Evolutionary conservation across 768 basidiomycete genomes (phyloP).

Genomic region (Agaricus blazei): DNA sequence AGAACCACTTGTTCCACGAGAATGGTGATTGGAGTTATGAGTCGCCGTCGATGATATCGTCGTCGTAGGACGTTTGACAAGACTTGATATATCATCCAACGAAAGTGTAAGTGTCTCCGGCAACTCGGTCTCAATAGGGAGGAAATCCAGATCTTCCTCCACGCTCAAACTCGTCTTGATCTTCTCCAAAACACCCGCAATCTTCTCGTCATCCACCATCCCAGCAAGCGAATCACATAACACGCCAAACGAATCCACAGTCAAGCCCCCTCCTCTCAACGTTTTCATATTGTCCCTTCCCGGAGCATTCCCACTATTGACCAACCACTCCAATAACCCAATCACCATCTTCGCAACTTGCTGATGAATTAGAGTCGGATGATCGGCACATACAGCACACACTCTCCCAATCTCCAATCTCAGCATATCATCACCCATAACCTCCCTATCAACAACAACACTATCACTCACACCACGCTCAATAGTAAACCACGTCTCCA

Average conservation of each 20-base stretch:
- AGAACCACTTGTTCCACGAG: neutral
- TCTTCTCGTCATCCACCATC: constrained; percentile 19
- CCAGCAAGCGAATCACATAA: constrained; percentile 35
- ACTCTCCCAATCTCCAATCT: constrained; percentile 29
- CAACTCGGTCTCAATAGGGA: constrained; percentile 27
- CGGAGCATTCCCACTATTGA: constrained; percentile 22
- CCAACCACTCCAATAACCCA: constrained; percentile 53
- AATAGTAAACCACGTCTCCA: constrained; percentile 9
- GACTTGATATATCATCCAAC: neutral
- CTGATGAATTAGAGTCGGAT: constrained; percentile 22
- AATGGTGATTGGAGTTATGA: neutral
- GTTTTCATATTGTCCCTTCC: constrained; percentile 37
- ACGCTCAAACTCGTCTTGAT: constrained; percentile 27
- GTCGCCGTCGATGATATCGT: no score
- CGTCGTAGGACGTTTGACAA: neutral
- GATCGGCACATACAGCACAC: constrained; percentile 24
- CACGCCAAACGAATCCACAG: constrained; percentile 37
- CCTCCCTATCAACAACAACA: constrained; percentile 10
- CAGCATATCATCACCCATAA: constrained; percentile 18
- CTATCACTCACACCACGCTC: constrained; percentile 14
- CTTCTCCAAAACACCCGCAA: constrained; percentile 10
- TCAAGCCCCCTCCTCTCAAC: constrained; percentile 37
- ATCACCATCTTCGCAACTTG: constrained; percentile 35
- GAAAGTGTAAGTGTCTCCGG: constrained; percentile 37
- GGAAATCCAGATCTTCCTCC: constrained; percentile 35